Base-by-base conservation (phyloP, 768 basidiomycete species). In the Pulveroboletus ravenelii region DNA sequence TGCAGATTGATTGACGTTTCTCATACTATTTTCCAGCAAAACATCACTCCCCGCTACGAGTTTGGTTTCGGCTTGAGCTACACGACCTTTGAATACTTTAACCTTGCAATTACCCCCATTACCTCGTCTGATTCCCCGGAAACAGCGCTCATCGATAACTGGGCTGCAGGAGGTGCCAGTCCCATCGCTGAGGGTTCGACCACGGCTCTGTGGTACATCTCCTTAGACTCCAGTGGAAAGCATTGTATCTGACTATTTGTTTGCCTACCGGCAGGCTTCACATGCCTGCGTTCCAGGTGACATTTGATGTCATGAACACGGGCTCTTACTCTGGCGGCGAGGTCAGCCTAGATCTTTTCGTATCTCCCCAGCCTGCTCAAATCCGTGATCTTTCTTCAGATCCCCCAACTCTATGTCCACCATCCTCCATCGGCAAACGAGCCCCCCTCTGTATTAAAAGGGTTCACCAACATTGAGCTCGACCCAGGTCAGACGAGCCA, bases 21-120 rank as follows among this genome's bases (percentile, higher is more conserved):
- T 55, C 3, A 55, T 18, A 31, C 41, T 29, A 14, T 41, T 47
- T 29, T 0, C 23, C 31, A 85, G 79, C 71, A 79, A 66, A 78
- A 84, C 54, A 89, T 91, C 55, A 75, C 75, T 0, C 90, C 90
- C 4, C 86, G 87, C 34, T 92, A 82, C 61, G 89, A 90, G 62
- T 97, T 97, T 64, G 93, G 93, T 5, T 94, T 84, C 63, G 93
- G 93, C 0, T 65, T 94, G 61, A 87, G 84, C 49, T 97, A 96
- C 72, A 87, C 93, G 35, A 77, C 70, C 2, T 97, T 94, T 66
- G 67, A 77, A 30, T 94, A 91, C 65, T 80, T 75, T 38, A 70
- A 77, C 30, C 70, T 93, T 10, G 56, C 72, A 3, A 68, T 89
- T 31, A 63, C 62, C 14, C 70, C 72, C 48, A 64, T 86, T 5